These are phyloP conservation scores for Malus asiatica DNA, from an alignment of 306 rosid genomes.

Conservation along the genomic window DNA sequence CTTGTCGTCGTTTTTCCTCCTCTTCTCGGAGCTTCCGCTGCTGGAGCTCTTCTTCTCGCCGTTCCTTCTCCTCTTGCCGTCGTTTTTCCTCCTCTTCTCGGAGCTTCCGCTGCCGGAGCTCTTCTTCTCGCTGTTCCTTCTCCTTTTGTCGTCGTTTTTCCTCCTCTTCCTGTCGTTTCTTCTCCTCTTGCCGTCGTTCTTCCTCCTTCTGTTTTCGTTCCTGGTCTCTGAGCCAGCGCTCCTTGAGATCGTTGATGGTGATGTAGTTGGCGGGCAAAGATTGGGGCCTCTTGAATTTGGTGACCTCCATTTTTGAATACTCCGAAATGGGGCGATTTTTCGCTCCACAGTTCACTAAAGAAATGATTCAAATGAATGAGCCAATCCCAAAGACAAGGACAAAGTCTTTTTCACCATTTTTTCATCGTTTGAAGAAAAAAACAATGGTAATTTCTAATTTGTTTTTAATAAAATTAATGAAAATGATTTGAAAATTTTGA, in stretches of 20 bases:
- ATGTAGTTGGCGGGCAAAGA: slow-evolving; percentile 56
- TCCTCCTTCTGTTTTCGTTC: neutral
- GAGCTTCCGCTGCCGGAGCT: no score
- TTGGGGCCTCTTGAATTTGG: neutral
- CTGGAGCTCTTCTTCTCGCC: no score
- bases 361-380: neutral
- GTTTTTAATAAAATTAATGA: no score
- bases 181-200: neutral
- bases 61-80: neutral
- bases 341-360: neutral
- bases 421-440: neutral
- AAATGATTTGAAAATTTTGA: no score
- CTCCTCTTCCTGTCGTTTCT: neutral
- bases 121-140: neutral
- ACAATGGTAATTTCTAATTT: fast-evolving
- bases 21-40: neutral
- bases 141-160: neutral
- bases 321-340: neutral
- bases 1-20: neutral
- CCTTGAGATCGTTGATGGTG: slow-evolving; percentile 42
- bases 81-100: neutral
- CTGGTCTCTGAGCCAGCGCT: slow-evolving; percentile 46
- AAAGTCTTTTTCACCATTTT: neutral
- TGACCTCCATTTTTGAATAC: slow-evolving; percentile 14
- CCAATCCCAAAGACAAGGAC: neutral